Conservation (phyloP, 2,329 filamentous ascomycete species). For the Aspergillus fischeri region DNA sequence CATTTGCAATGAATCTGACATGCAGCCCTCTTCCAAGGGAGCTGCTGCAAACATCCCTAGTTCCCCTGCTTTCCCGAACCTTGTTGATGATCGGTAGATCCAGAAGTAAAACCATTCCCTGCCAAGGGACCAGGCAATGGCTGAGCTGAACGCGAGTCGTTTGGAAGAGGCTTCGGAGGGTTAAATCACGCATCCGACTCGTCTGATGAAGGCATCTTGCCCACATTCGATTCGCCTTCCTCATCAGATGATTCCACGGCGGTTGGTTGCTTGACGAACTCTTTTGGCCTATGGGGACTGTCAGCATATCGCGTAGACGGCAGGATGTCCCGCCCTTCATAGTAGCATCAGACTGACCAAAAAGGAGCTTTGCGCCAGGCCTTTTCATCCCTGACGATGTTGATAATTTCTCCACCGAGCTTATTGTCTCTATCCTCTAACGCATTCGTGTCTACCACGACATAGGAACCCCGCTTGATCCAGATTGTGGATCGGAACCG, state of each 20-base stretch:
- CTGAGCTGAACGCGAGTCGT: background rate
- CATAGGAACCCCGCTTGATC: slow-evolving; percentile 85
- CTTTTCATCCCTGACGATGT: slow-evolving; percentile 88
- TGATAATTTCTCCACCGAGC: slow-evolving; percentile 83
- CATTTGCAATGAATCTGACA: slow-evolving; percentile 19
- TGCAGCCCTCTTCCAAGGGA: background rate
- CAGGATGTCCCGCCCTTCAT: background rate
- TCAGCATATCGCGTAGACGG: slow-evolving; percentile 6
- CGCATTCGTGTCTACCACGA: slow-evolving; percentile 69
- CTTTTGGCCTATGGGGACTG: slow-evolving; percentile 61
- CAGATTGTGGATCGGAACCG: slow-evolving; percentile 89
- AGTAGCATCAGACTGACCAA: slow-evolving; percentile 56
- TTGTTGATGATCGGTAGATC: background rate
- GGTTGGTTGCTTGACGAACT: slow-evolving; percentile 66
- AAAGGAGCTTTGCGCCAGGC: slow-evolving; percentile 84
- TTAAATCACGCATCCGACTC: slow-evolving; percentile 64
- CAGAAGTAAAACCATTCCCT: background rate
- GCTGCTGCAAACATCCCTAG: background rate
- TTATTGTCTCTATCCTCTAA: slow-evolving; percentile 68
- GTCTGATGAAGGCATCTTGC: slow-evolving; percentile 79
- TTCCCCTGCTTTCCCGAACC: background rate
- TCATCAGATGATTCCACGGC: slow-evolving; percentile 65
- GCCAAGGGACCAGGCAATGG: background rate
- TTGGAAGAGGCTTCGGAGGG: background rate
- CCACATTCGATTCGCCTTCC: slow-evolving; percentile 73